Base-by-base conservation (phyloP, 2,329 filamentous ascomycete species). In the Cercospora brassicicola region DNA sequence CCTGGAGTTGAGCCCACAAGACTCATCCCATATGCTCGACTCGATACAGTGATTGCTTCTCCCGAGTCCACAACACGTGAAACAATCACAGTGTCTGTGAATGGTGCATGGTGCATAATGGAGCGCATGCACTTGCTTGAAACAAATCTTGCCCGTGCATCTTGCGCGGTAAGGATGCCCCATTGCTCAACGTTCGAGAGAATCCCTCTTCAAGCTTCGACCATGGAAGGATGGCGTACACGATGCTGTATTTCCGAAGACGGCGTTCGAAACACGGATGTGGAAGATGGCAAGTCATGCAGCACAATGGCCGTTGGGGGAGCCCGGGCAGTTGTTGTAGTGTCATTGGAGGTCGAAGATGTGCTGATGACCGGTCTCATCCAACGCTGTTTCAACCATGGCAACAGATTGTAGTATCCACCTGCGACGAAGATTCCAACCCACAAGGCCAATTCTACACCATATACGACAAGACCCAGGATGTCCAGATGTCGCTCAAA, bases 381-480 rank as follows among this genome's bases (percentile, higher is more conserved):
- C 48, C 69, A 70, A 42, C 79, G 66, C 69, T 78, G 82, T 66
- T 77, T 77, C 0, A 86, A 68, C 87, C 87, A 89, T 1, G 89
- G 88, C 11, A 83, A 64, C 2, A 91, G 76, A 71, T 90, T 90
- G 73, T 87, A 90, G 69, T 89, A 89, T 1, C 84, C 87, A 0
- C 89, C 89, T 67, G 86, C 89, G 0, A 85, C 84, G 77, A 91
- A 89, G 2, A 91, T 84, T 0, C 89, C 89, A 51, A 87, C 82
- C 90, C 90, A 92, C 1, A 92, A 80, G 0, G 83, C 80, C 62
- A 91, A 81, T 76, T 91, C 89, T 0, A 86, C 86, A 0, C 85
- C 87, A 75, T 92, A 92, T 15, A 91, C 90, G 0, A 88, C 83
- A 68, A 91, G 83, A 0, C 89, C 90, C 0, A 90, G 78, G 0